Evolutionary conservation across 2,329 filamentous ascomycete genomes (phyloP).

Genomic region (Ilyonectria mors-panacis): DNA sequence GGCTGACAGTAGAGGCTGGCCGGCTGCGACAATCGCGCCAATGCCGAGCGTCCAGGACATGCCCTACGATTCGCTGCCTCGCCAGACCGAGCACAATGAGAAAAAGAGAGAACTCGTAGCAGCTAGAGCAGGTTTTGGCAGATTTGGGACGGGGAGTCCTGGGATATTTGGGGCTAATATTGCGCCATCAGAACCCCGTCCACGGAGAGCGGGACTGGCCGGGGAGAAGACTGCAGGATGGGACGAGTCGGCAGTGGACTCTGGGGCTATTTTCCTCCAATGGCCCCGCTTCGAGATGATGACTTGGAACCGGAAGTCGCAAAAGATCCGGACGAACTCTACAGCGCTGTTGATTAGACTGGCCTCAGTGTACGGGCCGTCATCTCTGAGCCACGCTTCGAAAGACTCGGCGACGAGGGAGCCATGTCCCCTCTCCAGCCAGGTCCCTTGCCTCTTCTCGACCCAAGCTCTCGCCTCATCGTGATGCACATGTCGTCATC

Average conservation of each 20-base stretch:
- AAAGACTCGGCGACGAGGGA: not conserved
- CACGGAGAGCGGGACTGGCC: not conserved
- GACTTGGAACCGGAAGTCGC: constrained; percentile 5
- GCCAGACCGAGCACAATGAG: not conserved
- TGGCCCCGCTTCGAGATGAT: not conserved
- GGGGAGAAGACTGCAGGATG: not conserved
- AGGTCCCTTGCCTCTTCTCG: not conserved
- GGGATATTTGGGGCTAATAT: not conserved
- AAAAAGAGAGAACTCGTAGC: not conserved
- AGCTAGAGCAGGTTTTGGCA: not conserved
- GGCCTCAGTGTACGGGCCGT: not conserved
- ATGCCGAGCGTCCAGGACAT: not conserved
- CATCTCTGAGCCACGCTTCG: not conserved
- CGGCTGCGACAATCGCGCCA: not conserved
- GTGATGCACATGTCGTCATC: constrained; percentile 33
- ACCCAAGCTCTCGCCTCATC: constrained; percentile 29
- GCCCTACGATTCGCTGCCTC: not conserved
- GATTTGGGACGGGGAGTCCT: not conserved
- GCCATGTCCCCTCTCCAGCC: not conserved
- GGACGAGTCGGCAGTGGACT: not conserved
- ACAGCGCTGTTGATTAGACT: too few species aligned
- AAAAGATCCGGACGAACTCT: not conserved
- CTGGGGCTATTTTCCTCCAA: constrained; percentile 2
- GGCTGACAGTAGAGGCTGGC: not conserved
- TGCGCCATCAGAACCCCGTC: not conserved